Conservation (phyloP, 2,329 filamentous ascomycete species). For the Magnaporthiopsis rhizophila region DNA sequence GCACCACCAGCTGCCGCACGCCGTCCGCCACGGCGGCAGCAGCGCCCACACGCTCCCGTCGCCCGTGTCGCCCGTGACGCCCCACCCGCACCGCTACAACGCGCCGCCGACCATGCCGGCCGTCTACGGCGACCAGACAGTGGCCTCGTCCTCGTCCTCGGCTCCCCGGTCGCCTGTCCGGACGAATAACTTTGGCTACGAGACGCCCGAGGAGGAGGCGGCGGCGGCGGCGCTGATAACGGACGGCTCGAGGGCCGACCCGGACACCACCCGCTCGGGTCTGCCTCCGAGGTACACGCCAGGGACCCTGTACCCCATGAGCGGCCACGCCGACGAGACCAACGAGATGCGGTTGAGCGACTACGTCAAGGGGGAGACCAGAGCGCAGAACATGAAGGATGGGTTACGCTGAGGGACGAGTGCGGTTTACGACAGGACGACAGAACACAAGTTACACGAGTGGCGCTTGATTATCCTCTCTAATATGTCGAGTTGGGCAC, state of each 20-base stretch:
- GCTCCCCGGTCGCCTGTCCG: not conserved
- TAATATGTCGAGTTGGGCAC: not conserved
- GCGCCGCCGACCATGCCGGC: slow-evolving; percentile 2
- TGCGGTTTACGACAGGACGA: not conserved
- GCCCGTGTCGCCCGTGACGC: not conserved
- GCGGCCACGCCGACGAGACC: slow-evolving; percentile 24
- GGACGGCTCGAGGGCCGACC: slow-evolving; percentile 16
- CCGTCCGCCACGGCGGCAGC: not conserved
- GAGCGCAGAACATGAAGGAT: slow-evolving; percentile 28
- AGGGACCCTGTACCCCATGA: slow-evolving; percentile 21
- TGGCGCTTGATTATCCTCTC: not conserved
- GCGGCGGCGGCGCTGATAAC: slow-evolving; percentile 23
- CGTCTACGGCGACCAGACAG: slow-evolving; percentile 12
- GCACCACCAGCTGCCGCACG: not conserved
- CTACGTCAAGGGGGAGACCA: slow-evolving; percentile 28
- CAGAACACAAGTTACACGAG: not conserved
- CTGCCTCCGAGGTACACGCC: slow-evolving; percentile 25
- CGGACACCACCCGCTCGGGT: slow-evolving; percentile 8
- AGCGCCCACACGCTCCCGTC: not conserved
- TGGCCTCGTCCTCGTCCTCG: not conserved
- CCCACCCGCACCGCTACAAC: slow-evolving; percentile 5
- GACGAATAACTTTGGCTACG: slow-evolving; percentile 1
- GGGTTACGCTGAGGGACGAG: not conserved
- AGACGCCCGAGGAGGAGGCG: slow-evolving; percentile 12
- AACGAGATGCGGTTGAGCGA: slow-evolving; percentile 29